Evolutionary conservation across 2,329 filamentous ascomycete genomes (phyloP).

Genomic region (Aureobasidium namibiae): DNA sequence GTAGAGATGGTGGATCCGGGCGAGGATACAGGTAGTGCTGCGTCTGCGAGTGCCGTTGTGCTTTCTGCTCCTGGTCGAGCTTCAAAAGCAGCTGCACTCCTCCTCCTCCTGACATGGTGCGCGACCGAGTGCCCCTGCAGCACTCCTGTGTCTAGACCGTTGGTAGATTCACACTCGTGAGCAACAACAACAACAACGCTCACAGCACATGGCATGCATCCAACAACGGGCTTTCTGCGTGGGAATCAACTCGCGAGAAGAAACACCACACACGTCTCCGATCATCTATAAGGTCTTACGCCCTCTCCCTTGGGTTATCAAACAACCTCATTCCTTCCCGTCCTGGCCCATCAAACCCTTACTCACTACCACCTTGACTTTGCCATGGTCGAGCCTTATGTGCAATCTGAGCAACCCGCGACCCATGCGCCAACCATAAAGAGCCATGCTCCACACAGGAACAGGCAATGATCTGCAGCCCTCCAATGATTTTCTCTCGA

Average conservation of each 20-base stretch:
- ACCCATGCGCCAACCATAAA: not conserved
- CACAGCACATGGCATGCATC: not conserved
- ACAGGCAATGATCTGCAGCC: slow-evolving; percentile 6
- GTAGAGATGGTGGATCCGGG: not conserved
- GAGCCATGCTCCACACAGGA: not conserved
- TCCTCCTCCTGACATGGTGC: slow-evolving; percentile 9
- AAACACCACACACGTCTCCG: not conserved
- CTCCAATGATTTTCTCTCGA: not conserved
- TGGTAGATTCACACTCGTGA: not conserved
- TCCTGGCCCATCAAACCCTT: not conserved
- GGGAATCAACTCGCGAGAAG: not conserved
- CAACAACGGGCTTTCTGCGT: not conserved
- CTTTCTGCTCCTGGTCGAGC: not conserved
- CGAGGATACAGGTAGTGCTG: not conserved
- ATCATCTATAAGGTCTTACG: not conserved
- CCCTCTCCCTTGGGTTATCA: not conserved
- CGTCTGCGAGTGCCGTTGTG: not conserved
- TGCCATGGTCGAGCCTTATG: slow-evolving; percentile 3
- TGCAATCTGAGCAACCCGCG: not conserved
- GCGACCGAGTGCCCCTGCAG: not conserved
- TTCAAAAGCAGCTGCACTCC: not conserved
- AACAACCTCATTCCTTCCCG: not conserved
- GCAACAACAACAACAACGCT: not conserved
- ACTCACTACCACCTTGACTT: not conserved
- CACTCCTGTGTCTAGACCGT: not conserved